Evolutionary conservation across 139 green algal species (phyloP).

Genomic region (Chlamydomonas sphaeroides): DNA sequence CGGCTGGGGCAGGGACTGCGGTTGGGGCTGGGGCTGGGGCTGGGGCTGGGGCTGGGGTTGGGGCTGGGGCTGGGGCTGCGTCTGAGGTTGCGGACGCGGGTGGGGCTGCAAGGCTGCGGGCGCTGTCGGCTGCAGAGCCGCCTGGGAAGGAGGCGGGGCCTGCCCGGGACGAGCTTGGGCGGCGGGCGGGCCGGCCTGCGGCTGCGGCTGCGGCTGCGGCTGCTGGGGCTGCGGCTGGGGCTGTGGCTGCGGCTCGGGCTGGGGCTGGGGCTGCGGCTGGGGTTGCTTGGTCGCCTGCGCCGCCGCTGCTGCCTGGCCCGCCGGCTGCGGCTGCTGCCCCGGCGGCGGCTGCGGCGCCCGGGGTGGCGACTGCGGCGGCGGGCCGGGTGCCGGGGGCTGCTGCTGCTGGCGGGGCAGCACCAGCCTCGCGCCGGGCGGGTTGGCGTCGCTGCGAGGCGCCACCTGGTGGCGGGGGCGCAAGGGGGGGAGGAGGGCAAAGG

Average conservation of each 20-base stretch:
- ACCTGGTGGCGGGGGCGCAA: too few species aligned
- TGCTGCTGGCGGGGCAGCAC: background rate
- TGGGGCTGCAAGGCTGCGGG: too few species aligned
- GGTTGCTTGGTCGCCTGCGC: background rate
- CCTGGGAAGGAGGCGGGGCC: too few species aligned
- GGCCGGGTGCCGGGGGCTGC: background rate
- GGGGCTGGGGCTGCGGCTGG: background rate
- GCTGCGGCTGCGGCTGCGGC: slow-evolving; percentile 1
- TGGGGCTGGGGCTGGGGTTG: background rate
- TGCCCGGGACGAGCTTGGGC: too few species aligned
- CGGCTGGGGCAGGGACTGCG: background rate
- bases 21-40: background rate
- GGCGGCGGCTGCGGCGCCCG: background rate
- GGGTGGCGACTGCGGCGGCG: background rate
- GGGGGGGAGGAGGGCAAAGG: too few species aligned
- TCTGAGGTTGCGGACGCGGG: background rate
- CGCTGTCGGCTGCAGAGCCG: too few species aligned
- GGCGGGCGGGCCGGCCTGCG: background rate
- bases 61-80: background rate
- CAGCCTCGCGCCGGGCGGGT: too few species aligned
- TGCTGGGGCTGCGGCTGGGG: background rate
- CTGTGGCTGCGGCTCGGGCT: background rate
- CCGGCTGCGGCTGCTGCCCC: slow-evolving; percentile 6
- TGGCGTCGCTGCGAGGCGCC: too few species aligned
- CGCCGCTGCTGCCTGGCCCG: slow-evolving; percentile 2